Evolutionary conservation across 345 rosid genomes (phyloP), one percentile per base, ranked within the genome.

Genomic region (Leavenworthia alabamica): DNA sequence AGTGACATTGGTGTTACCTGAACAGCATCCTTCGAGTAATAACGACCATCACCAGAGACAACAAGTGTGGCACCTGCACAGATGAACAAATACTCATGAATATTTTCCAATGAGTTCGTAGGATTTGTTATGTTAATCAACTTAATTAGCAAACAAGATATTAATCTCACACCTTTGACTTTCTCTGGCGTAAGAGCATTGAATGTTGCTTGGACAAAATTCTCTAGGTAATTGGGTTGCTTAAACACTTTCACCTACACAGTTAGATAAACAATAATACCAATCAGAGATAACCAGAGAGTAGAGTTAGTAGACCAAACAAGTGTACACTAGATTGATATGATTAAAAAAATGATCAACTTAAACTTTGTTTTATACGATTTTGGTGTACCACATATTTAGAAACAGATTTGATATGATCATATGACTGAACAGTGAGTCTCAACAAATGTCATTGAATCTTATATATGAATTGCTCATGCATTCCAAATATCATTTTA

Each of bases 31-130:
- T 82, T 82, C 9, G 99, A 94, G 77, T 24, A 94, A 76, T 90
- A 94, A 56, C 97, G 93, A 33, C 99, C 99, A 82, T 94, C 99
- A 64, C 99, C 99, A 76, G 97, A 90, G 73, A 94, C 97, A 64
- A 90, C 95, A 5, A 94, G 96, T 8, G 96, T 90, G 64, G 93
- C 93, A 72, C 99, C 97, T 94, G 71, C 62, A 64, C 31, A 58
- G 3, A 59, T 3, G 41, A 73, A 46, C 20, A 67, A 33, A 43
- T 28, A 56, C 53, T 55, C 59, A 32, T 19, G 27, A 28, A n/a
- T 36, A n/a, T 28, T 53, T 9, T 17, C 3, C 10, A 53, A 45
- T 0, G 24, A 54, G 29, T 36, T 14, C 16, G 17, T 22, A 50
- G 13, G 50, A 35, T 32, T 10, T n/a, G 28, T 15, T 39, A 22